Conservation (phyloP, 2,329 filamentous ascomycete genomes). For the Cadophora luteo-olivacea region DNA sequence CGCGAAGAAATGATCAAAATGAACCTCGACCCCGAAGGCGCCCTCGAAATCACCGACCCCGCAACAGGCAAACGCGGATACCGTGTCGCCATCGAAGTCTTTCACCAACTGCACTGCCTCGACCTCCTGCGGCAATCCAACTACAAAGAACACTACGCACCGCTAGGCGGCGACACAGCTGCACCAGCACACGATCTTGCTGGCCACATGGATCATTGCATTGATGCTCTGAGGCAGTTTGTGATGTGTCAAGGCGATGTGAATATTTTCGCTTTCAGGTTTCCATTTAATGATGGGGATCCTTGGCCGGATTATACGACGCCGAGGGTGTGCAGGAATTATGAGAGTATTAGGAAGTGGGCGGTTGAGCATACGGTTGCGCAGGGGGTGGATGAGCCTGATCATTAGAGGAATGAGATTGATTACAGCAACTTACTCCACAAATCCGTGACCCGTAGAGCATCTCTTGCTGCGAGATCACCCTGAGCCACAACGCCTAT, state of each 20-base stretch:
- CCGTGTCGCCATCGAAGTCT: constrained; percentile 23
- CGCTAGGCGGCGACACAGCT: constrained; percentile 14
- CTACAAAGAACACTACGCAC: constrained; percentile 19
- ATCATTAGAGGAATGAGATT: constrained; percentile 8
- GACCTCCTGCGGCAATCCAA: constrained; percentile 15
- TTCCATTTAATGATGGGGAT: constrained; percentile 6
- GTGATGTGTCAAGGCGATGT: constrained; percentile 25
- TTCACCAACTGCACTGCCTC: constrained; percentile 22
- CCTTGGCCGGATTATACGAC: constrained; percentile 22
- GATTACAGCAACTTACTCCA: neutral
- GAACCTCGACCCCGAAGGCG: constrained; percentile 21
- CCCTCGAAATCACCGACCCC: constrained; percentile 21
- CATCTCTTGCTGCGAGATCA: too few relatives aligned
- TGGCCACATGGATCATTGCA: constrained; percentile 23
- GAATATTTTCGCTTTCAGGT: constrained; percentile 20
- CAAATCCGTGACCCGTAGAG: too few relatives aligned
- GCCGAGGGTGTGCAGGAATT: constrained; percentile 22
- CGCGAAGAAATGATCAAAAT: constrained; percentile 23
- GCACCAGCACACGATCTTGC: constrained; percentile 12
- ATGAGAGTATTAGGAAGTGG: constrained; percentile 21
- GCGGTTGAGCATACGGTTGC: constrained; percentile 20
- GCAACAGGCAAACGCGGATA: constrained; percentile 18
- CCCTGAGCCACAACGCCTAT: too few relatives aligned
- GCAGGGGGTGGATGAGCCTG: constrained; percentile 15
- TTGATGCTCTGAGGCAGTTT: constrained; percentile 23